Evolutionary conservation across 441 rosid species (phyloP).

Genomic region (Euphorbia corollata): DNA sequence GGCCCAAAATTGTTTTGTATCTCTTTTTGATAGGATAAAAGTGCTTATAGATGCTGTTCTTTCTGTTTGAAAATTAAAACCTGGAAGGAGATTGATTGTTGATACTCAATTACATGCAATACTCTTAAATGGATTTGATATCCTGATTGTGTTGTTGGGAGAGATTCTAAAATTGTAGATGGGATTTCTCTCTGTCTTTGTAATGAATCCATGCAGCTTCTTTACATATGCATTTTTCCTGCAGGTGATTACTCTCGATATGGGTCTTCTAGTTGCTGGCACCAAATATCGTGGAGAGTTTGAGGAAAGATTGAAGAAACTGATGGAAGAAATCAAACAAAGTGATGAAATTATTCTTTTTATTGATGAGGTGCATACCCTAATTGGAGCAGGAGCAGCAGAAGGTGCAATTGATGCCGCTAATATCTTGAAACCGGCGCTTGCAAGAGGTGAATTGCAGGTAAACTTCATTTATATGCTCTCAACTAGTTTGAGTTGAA

Average conservation of each 20-base stretch:
- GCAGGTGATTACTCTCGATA: constrained; percentile 46
- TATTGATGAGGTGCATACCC: constrained; percentile 53
- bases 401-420: constrained; percentile 53
- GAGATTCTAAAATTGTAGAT: too few species aligned
- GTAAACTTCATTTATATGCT: constrained; percentile 18
- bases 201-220: not conserved
- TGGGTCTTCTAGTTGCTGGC: constrained; percentile 52
- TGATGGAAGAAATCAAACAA: constrained; percentile 47
- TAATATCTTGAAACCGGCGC: constrained; percentile 51
- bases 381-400: constrained; percentile 48
- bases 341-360: constrained; percentile 49
- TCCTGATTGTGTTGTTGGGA: not conserved
- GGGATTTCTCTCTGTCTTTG: not conserved
- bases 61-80: not conserved
- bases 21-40: not conserved
- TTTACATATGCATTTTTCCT: not conserved
- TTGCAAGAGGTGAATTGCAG: constrained; percentile 53
- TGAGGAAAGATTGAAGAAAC: constrained; percentile 41
- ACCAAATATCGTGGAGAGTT: constrained; percentile 47
- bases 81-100: not conserved
- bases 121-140: not conserved
- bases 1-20: not conserved
- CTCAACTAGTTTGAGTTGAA: not conserved
- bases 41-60: not conserved
- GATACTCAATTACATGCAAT: not conserved